Percentiles rank a stretch among this genome's conserved stretches.
These are phyloP conservation scores for Decorospora gaudefroyi DNA, from an alignment of 2,329 filamentous ascomycete species.

Conservation along the genomic window DNA sequence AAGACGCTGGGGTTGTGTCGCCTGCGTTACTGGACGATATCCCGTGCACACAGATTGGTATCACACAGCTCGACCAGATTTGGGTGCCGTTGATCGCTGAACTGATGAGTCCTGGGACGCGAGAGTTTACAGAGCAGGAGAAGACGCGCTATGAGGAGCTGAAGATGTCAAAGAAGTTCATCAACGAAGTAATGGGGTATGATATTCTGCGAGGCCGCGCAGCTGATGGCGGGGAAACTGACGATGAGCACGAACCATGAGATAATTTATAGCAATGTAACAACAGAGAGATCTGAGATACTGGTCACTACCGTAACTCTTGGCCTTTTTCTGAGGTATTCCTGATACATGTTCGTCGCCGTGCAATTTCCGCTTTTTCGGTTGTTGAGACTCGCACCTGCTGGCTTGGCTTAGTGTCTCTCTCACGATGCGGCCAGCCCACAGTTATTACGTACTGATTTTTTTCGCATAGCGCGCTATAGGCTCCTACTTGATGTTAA, in stretches of 20 bases:
- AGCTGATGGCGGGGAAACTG: constrained; percentile 31
- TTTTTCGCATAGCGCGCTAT: constrained; percentile 23
- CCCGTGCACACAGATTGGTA: constrained; percentile 43
- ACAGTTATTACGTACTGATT: constrained; percentile 30
- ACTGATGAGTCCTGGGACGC: constrained; percentile 37
- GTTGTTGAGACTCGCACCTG: constrained; percentile 19
- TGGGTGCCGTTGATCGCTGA: constrained; percentile 42
- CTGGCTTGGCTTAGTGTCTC: constrained; percentile 19
- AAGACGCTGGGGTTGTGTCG: constrained; percentile 42
- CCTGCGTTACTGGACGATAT: constrained; percentile 44
- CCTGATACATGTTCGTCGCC: constrained; percentile 15
- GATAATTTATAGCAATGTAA: constrained; percentile 2
- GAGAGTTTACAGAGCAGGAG: constrained; percentile 39
- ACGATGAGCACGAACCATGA: constrained; percentile 28
- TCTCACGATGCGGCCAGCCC: constrained; percentile 19
- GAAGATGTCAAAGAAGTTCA: constrained; percentile 35
- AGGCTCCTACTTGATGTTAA: constrained; percentile 8
- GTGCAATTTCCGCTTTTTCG: constrained; percentile 19
- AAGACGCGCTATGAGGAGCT: constrained; percentile 37
- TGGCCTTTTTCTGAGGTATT: constrained; percentile 2
- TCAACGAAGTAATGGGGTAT: constrained; percentile 47
- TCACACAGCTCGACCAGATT: constrained; percentile 45
- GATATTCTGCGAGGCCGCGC: constrained; percentile 41
- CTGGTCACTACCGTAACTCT: constrained; percentile 8
- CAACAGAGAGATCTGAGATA: constrained; percentile 5